phyloP scores from a whole-genome alignment of 1,139 yeast species.

The Blastobotrys ciferrii region DNA sequence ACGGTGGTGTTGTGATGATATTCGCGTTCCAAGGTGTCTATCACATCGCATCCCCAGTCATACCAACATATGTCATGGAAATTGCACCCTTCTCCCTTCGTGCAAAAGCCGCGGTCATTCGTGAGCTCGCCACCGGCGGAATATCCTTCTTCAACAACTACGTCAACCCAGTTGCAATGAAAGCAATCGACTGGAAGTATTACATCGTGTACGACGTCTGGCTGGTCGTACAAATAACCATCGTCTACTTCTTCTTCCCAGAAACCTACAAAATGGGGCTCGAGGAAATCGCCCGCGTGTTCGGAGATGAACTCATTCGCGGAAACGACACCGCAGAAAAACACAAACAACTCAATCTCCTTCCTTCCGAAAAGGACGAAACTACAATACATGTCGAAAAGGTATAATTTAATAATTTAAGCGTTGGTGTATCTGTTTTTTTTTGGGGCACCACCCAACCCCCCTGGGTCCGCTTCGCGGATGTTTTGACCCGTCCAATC shows the following conservation, averaged over 20 bases:
- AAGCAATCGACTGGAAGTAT: conserved; percentile 38
- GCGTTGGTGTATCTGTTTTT: no score
- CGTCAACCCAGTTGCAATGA: conserved; percentile 43
- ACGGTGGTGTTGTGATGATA: conserved; percentile 23
- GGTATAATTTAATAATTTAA: background rate
- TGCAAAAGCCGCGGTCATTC: conserved; percentile 49
- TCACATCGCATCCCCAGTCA: conserved; percentile 26
- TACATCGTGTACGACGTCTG: conserved; percentile 35
- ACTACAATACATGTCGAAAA: background rate
- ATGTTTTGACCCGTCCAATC: background rate
- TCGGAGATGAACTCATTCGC: conserved; percentile 28
- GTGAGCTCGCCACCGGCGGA: conserved; percentile 51
- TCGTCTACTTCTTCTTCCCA: conserved; percentile 82
- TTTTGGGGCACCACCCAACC: no score
- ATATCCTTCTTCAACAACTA: conserved; percentile 44
- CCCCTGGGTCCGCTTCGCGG: no score
- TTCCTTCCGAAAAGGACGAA: conserved; percentile 4
- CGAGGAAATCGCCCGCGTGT: conserved; percentile 63
- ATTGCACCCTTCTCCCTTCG: conserved; percentile 59
- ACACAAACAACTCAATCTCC: conserved; percentile 3
- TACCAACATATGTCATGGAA: conserved; percentile 53
- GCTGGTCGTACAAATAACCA: conserved; percentile 21
- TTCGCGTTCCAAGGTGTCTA: conserved; percentile 21
- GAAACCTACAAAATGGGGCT: conserved; percentile 87
- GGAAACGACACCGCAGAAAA: conserved; percentile 4